Evolutionary conservation across 2,329 filamentous ascomycete genomes (phyloP).

Genomic region (Arthrobotrys megalospora): DNA sequence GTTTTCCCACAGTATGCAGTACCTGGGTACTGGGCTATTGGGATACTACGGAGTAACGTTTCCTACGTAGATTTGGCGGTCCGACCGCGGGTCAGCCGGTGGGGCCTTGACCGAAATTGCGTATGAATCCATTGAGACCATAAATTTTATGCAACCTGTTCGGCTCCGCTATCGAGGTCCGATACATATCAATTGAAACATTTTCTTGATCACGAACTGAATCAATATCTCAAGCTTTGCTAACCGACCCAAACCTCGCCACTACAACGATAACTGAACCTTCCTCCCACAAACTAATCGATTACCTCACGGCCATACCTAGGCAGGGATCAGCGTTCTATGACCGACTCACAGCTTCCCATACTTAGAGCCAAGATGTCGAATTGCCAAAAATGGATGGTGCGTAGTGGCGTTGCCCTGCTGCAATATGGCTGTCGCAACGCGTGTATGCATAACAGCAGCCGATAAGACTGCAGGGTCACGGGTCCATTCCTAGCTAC

Average conservation of each 20-base stretch:
- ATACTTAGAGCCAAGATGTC: constrained; percentile 29
- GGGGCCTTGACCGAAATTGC: neutral
- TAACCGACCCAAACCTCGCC: neutral
- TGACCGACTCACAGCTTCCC: constrained; percentile 38
- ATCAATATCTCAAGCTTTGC: neutral
- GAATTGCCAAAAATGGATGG: constrained; percentile 43
- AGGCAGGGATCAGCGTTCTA: constrained; percentile 4
- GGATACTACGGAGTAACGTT: too few relatives aligned
- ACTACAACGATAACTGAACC: constrained; percentile 22
- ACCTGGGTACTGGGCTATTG: too few relatives aligned
- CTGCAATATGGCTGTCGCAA: constrained; percentile 29
- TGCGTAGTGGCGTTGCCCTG: constrained; percentile 22
- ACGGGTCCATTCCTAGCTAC: constrained; percentile 26
- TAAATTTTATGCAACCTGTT: neutral
- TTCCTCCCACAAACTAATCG: constrained; percentile 23
- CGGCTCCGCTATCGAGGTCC: neutral
- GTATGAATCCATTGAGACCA: neutral
- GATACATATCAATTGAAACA: neutral
- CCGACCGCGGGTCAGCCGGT: too few relatives aligned
- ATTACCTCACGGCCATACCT: constrained; percentile 18
- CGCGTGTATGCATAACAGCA: constrained; percentile 33
- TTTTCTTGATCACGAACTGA: constrained; percentile 4
- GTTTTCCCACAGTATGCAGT: too few relatives aligned
- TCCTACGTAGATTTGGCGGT: too few relatives aligned
- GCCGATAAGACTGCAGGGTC: constrained; percentile 26